These are phyloP conservation scores for Letharia lupina DNA, from an alignment of 495 filamentous ascomycete genomes.

Conservation along the genomic window DNA sequence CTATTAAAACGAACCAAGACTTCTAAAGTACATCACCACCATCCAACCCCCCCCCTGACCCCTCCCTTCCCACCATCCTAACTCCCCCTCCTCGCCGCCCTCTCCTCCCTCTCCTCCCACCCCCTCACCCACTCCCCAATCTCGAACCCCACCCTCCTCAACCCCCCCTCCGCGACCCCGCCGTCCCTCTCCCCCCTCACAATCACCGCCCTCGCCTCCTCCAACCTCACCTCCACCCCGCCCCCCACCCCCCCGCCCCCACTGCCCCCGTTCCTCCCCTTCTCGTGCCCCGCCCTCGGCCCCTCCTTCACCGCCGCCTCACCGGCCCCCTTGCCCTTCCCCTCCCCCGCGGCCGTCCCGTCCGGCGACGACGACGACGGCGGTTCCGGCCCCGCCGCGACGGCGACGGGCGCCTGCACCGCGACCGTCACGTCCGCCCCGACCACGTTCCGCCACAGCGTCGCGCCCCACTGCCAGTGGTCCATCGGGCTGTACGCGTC, in stretches of 20 bases:
- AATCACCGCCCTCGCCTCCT: constrained; percentile 48
- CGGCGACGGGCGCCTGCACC: constrained; percentile 32
- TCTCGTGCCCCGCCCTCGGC: constrained; percentile 17
- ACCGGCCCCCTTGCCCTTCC: not conserved
- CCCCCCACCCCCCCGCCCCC: too few species aligned
- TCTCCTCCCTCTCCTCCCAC: constrained; percentile 19
- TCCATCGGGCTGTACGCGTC: constrained; percentile 76
- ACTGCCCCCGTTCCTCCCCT: constrained; percentile 24
- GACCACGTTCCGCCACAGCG: constrained; percentile 80
- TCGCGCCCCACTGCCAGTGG: constrained; percentile 98
- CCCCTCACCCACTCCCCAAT: constrained; percentile 25
- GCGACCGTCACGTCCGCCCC: constrained; percentile 83
- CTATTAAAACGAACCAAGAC: not conserved
- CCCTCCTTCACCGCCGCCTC: not conserved
- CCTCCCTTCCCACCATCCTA: not conserved
- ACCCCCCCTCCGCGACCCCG: constrained; percentile 18
- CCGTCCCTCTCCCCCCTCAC: constrained; percentile 36
- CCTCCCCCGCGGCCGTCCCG: too few species aligned
- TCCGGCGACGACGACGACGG: too few species aligned
- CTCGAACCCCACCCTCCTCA: constrained; percentile 28
- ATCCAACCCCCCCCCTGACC: not conserved
- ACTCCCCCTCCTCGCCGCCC: constrained; percentile 21
- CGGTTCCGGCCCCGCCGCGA: not conserved
- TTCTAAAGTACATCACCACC: not conserved
- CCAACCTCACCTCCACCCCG: constrained; percentile 44